A percentile compares a stretch with the other conserved stretches of the same genome.
Conservation (phyloP, 805 yeast genomes). For the Lipomyces oligophaga region DNA sequence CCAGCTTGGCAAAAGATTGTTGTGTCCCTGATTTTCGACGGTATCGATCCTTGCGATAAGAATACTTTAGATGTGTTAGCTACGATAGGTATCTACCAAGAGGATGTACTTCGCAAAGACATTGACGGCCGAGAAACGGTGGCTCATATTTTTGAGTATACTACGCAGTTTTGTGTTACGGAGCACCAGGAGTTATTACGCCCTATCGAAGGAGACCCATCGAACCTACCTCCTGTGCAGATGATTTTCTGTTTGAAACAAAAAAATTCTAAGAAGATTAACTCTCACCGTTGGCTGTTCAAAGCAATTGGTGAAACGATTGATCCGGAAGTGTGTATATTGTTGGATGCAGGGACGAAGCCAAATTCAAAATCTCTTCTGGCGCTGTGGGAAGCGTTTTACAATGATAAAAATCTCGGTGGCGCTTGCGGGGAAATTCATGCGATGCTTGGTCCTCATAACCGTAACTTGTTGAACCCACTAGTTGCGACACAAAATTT, state of each 20-base stretch:
- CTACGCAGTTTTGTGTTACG: constrained; percentile 48
- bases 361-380: constrained; percentile 82
- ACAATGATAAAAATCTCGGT: constrained; percentile 71
- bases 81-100: constrained; percentile 63
- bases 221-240: constrained; percentile 74
- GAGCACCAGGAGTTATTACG: constrained; percentile 49
- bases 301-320: constrained; percentile 84
- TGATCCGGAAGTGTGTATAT: constrained; percentile 75
- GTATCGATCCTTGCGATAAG: constrained; percentile 59
- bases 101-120: constrained; percentile 57
- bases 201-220: constrained; percentile 48
- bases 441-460: constrained; percentile 69
- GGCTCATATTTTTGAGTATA: constrained; percentile 64
- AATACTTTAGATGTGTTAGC: constrained; percentile 60
- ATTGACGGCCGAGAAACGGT: constrained; percentile 59
- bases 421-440: constrained; percentile 98
- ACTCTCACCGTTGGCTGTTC: constrained; percentile 95
- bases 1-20: constrained; percentile 59
- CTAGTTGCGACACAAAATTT: constrained; percentile 78
- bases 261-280: constrained; percentile 81
- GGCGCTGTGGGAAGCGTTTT: constrained; percentile 84
- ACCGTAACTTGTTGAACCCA: constrained; percentile 64
- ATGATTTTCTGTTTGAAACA: constrained; percentile 86
- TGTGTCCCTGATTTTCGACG: constrained; percentile 61
- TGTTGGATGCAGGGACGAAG: constrained; percentile 92